Evolutionary conservation across 495 filamentous ascomycete species (phyloP), one percentile per base, ranked within the genome.

Genomic region (Neurospora hispaniola): DNA sequence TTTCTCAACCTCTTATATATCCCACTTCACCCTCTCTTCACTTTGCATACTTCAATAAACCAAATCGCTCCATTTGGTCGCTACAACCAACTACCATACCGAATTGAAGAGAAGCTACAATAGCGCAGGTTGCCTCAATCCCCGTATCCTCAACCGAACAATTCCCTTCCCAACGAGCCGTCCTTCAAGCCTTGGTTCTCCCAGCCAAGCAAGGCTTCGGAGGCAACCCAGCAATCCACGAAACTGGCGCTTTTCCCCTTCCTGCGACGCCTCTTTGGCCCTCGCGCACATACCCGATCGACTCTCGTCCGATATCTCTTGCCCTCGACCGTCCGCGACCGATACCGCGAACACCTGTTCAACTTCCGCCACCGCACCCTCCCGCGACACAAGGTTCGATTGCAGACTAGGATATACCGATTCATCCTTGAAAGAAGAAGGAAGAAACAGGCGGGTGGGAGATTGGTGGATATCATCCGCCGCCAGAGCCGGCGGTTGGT

Each of bases 381-480:
- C 43, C 90, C 93, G 48, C 83, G 85, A 62, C 88, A 93, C 74
- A 90, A 88, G 73, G 87, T 88, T 75, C 86, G 87, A 39, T 83
- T 92, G 5, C 93, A 96, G 77, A 89, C 91, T 70, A 86, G 90
- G 71, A 87, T 97, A 71, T 95, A 94, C 80, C 84, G 85, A 18
- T 92, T 90, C 76, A 85, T 96, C 62, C 80, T 94, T 76, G 83
- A 86, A 73, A 84, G 88, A 20, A 90, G 93, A 80, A 84, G 82
- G 46, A 86, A 83, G 74, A 83, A 85, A 59, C 82, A 82, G 71
- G 79, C 85, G 72, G 79, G 81, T 75, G 83, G 78, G 70, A 82
- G 86, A 39, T 79, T 91, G 72, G 76, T 90, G 74, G 84, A 86
- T 70, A 81, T 83, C 43, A 78, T 90, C 44, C 74, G 84, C 40